Conservation (phyloP, 768 basidiomycete species). For the Tricholoma saponaceum region DNA sequence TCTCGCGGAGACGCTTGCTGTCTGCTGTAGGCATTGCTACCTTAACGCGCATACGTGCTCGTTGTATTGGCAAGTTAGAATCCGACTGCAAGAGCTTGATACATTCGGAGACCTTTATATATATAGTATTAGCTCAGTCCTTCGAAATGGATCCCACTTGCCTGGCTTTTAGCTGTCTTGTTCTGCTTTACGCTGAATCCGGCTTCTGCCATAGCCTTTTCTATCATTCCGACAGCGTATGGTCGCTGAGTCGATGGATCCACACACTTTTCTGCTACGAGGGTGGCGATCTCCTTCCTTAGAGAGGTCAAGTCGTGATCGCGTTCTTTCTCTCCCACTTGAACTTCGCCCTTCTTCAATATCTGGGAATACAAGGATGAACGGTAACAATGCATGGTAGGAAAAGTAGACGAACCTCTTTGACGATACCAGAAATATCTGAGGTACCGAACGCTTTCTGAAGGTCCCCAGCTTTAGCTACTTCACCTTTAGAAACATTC, state of each 20-base stretch:
- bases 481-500: conserved; percentile 95
- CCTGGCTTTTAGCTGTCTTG: conserved; percentile 95
- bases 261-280: conserved; percentile 94
- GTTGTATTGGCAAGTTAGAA: conserved; percentile 87
- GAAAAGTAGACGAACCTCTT: conserved; percentile 52
- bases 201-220: conserved; percentile 95
- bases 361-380: conserved; percentile 48
- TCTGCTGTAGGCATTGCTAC: conserved; percentile 69
- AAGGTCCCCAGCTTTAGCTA: conserved; percentile 85
- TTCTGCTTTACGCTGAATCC: conserved; percentile 87
- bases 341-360: conserved; percentile 91
- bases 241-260: conserved; percentile 87
- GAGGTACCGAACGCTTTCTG: conserved; percentile 87
- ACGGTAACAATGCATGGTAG: background rate
- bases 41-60: conserved; percentile 89
- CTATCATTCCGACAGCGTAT: conserved; percentile 93
- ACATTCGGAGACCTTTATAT: conserved; percentile 75
- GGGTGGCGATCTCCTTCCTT: conserved; percentile 86
- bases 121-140: background rate
- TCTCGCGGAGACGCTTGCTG: conserved; percentile 63
- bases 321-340: conserved; percentile 96
- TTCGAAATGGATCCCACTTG: conserved; percentile 18
- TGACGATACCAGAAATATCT: conserved; percentile 66
- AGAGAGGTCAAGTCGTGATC: conserved; percentile 83
- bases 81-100: conserved; percentile 79